A percentile compares a stretch with the other conserved stretches of the same genome.
phyloP scores from a whole-genome alignment of 192 early-diverging fungal species.

The Irineochytrium annulatum region DNA sequence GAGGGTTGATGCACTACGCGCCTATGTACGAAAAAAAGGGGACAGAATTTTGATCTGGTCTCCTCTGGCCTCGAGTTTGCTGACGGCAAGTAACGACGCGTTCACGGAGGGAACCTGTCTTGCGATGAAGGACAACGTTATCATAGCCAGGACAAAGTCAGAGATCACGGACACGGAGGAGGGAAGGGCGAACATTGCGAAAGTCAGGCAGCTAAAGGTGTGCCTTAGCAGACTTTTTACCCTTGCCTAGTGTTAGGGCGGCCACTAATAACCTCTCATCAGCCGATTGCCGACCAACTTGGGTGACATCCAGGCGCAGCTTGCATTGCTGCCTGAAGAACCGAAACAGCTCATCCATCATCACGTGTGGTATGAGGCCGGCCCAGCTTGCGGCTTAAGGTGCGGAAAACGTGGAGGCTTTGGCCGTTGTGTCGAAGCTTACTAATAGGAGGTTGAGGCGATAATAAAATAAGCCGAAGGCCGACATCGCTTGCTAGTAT shows the following conservation, averaged over 20 bases:
- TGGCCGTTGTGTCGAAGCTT: conserved; percentile 52
- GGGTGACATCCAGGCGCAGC: conserved; percentile 57
- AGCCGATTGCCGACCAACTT: conserved; percentile 61
- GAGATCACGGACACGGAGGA: conserved; percentile 59
- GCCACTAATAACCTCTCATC: background rate
- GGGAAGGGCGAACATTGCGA: conserved; percentile 63
- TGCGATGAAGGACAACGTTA: conserved; percentile 49
- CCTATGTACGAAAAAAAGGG: conserved; percentile 65
- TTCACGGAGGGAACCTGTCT: conserved; percentile 58
- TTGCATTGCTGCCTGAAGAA: conserved; percentile 70
- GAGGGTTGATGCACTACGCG: conserved; percentile 60
- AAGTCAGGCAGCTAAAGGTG: conserved; percentile 56
- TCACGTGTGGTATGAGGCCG: conserved; percentile 51
- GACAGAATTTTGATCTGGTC: conserved; percentile 74
- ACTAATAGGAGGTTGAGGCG: conserved; percentile 61
- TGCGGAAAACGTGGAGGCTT: conserved; percentile 64
- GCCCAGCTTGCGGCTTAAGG: conserved; percentile 70
- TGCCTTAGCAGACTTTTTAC: conserved; percentile 5
- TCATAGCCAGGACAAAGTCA: conserved; percentile 52
- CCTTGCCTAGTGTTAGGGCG: background rate
- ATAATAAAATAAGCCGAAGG: no score
- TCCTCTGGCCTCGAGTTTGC: conserved; percentile 59
- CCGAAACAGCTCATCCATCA: conserved; percentile 47
- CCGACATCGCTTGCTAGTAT: no score
- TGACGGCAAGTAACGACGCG: conserved; percentile 70